Percentiles rank a stretch among this genome's conserved stretches.
These are phyloP conservation scores for Cynanchum wilfordii DNA, from an alignment of 257 asterid genomes.

Conservation along the genomic window DNA sequence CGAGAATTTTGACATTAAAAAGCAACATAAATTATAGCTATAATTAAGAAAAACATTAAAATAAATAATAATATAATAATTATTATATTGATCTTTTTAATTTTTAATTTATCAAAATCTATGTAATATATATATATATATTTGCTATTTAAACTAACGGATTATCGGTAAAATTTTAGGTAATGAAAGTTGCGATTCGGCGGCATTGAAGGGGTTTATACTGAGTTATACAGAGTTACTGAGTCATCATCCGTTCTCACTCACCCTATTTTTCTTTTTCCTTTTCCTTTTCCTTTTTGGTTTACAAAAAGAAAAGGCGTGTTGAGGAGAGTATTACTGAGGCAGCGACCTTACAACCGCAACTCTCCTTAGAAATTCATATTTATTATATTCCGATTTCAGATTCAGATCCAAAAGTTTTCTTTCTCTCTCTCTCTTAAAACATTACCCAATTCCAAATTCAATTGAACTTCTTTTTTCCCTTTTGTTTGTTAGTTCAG, in stretches of 20 bases:
- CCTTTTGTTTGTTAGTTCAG: neutral
- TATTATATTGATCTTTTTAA: no score
- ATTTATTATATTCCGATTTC: neutral
- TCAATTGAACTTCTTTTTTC: neutral
- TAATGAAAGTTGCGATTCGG: neutral
- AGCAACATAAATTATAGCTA: no score
- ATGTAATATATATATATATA: no score
- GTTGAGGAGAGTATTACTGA: neutral
- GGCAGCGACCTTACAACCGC: constrained; percentile 27
- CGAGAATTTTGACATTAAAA: no score
- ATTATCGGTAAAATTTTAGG: no score
- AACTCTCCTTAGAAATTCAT: neutral
- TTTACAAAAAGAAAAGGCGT: neutral
- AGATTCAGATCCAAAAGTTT: constrained; percentile 22
- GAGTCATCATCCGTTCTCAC: neutral
- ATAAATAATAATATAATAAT: no score
- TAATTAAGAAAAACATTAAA: no score
- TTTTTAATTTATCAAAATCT: no score
- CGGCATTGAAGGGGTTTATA: neutral
- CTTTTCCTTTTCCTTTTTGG: neutral
- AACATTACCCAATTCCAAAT: neutral
- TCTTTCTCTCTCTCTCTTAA: neutral
- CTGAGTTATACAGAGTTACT: neutral
- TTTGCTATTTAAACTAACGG: no score
- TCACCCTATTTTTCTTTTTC: neutral